phyloP scores from a whole-genome alignment of 2,329 filamentous ascomycete species.

The Pyrenophora tritici-repentis region DNA sequence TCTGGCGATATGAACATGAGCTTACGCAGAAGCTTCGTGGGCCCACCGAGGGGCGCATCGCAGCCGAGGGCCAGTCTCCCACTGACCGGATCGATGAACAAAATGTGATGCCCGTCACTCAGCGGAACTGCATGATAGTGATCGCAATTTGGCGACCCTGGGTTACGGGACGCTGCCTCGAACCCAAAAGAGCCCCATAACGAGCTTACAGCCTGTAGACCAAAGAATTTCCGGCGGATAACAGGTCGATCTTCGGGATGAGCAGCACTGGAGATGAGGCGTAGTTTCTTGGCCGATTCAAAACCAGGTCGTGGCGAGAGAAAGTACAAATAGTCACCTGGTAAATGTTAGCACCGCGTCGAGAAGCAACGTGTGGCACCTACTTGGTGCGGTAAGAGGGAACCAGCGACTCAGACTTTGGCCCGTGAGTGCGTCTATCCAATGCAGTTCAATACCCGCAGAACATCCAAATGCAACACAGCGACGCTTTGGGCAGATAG shows the following conservation, averaged over 20 bases:
- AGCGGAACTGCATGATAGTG: slow-evolving; percentile 68
- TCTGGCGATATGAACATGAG: slow-evolving; percentile 58
- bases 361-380: not conserved
- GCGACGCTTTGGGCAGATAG: slow-evolving; percentile 67
- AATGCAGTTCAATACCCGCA: slow-evolving; percentile 67
- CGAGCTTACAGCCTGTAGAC: slow-evolving; percentile 19
- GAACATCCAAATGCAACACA: slow-evolving; percentile 70
- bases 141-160: slow-evolving; percentile 49
- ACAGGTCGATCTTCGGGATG: slow-evolving; percentile 46
- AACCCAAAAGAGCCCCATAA: slow-evolving; percentile 32
- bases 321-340: slow-evolving; percentile 62
- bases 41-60: slow-evolving; percentile 63
- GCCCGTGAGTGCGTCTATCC: slow-evolving; percentile 56
- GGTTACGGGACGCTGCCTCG: slow-evolving; percentile 16
- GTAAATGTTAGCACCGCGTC: not conserved
- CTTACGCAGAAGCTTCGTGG: slow-evolving; percentile 63
- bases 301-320: slow-evolving; percentile 58
- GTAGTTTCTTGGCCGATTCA: slow-evolving; percentile 62
- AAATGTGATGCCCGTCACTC: slow-evolving; percentile 67
- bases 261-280: slow-evolving; percentile 66
- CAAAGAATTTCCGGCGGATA: slow-evolving; percentile 30
- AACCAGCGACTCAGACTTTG: slow-evolving; percentile 62
- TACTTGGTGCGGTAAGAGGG: slow-evolving; percentile 57
- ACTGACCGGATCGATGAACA: slow-evolving; percentile 66
- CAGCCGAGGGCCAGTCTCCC: slow-evolving; percentile 64